Conservation (phyloP, 2,329 filamentous ascomycete species). For the Diaporthe amygdali region DNA sequence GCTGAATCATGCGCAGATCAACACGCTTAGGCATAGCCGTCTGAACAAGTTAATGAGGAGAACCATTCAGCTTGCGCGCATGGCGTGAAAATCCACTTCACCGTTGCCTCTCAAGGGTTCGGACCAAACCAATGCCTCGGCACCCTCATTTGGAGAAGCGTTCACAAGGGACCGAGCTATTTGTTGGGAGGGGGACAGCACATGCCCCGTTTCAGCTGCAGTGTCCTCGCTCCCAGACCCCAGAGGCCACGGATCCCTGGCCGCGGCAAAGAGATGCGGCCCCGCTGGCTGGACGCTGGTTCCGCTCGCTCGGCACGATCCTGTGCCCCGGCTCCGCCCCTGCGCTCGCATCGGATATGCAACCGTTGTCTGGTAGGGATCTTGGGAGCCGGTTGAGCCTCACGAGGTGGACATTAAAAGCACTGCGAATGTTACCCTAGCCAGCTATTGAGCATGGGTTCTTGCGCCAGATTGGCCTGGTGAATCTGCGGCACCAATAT, state of each 20-base stretch:
- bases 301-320: neutral
- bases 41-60: neutral
- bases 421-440: too few relatives aligned
- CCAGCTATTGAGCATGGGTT: too few relatives aligned
- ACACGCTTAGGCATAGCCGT: neutral
- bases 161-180: conserved; percentile 12
- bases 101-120: neutral
- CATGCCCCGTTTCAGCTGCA: conserved; percentile 6
- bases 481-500: too few relatives aligned
- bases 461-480: too few relatives aligned
- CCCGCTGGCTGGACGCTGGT: neutral
- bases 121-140: neutral
- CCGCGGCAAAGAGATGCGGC: neutral
- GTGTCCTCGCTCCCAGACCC: neutral
- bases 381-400: too few relatives aligned
- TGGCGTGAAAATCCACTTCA: neutral
- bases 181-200: neutral
- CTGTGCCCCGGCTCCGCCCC: neutral
- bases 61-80: neutral
- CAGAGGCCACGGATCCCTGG: neutral
- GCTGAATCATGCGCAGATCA: neutral
- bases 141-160: neutral
- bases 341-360: neutral
- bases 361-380: neutral
- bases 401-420: too few relatives aligned